Base-by-base conservation (phyloP, 2,329 filamentous ascomycete species). In the Coniochaeta pulveracea region DNA sequence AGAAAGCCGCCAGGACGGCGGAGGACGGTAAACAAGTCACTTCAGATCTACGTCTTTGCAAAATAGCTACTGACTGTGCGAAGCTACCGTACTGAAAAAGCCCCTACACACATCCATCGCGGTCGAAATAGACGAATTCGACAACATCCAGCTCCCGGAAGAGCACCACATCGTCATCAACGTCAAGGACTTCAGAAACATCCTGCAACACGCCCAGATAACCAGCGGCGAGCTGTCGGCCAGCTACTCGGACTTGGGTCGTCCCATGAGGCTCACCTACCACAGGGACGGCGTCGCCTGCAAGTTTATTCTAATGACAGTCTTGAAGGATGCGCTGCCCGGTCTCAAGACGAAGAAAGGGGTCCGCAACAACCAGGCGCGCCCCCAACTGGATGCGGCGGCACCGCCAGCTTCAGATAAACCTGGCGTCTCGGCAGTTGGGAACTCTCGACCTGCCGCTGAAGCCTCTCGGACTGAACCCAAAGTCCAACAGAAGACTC, bases 261-360 rank as follows among this genome's bases (percentile, higher is more conserved):
- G 72, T 11, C 83, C 83, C 2, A 69, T 89, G 49, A 79, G 85
- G 46, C 67, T 89, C 38, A 72, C 66, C 27, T 89, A 89, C 47
- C 65, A 69, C 16, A 68, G 71, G 26, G 76, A 80, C 37, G 80
- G 77, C 21, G 64, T 88, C 19, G 58, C 72, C 23, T 84, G 77
- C 52, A 79, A 88, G 42, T 88, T 86, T 45, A 80, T 85, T 26
- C 67, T 89, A 39, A 88, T 86, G 81, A 89, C 83, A 1, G 75
- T 81, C 7, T 83, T 85, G 43, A 63, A 66, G 37, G 63, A 57
- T 18, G 66, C 63, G 28, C 53, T 61, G 5, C 52, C 51, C 9
- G 64, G 65, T 38, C 69, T 63, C 47, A 60, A 59, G 27, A 69
- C 63, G 41, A 69, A 51, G 39, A 33, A 50, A 18, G 42, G 47